Percentiles rank a stretch among this genome's conserved stretches.
phyloP scores from a whole-genome alignment of 106 monocot genomes.

The Ottelia alismoides region DNA sequence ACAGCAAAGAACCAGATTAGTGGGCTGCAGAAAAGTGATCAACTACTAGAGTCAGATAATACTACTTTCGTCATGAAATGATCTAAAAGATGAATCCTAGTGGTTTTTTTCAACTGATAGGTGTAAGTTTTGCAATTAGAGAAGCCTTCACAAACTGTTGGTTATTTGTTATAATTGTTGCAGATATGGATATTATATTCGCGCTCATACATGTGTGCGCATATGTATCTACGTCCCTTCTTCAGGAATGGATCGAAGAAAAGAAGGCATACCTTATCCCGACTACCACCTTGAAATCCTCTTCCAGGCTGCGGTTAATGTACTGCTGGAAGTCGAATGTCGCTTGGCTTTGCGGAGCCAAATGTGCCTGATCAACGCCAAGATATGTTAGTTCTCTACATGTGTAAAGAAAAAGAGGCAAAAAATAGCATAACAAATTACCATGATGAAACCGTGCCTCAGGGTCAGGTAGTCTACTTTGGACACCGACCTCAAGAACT shows the following conservation, averaged over 20 bases:
- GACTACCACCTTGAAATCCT: conserved; percentile 54
- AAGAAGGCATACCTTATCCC: conserved; percentile 31
- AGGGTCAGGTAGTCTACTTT: conserved; percentile 34
- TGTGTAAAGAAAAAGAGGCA: neutral
- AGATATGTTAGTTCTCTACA: neutral
- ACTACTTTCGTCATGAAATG: too few species aligned
- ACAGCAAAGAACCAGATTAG: conserved; percentile 32
- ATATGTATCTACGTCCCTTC: neutral
- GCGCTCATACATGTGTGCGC: too few species aligned
- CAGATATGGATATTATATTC: too few species aligned
- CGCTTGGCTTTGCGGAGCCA: conserved; percentile 32
- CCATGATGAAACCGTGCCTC: conserved; percentile 37
- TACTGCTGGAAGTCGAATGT: conserved; percentile 57
- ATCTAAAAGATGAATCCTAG: too few species aligned
- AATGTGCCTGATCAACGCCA: conserved; percentile 24
- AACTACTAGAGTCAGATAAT: neutral
- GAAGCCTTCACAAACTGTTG: too few species aligned
- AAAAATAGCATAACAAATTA: too few species aligned
- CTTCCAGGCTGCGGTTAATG: conserved; percentile 46
- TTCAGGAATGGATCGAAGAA: neutral
- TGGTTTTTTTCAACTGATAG: too few species aligned
- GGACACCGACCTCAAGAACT: conserved; percentile 27
- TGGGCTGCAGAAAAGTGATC: conserved; percentile 10
- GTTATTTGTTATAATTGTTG: too few species aligned
- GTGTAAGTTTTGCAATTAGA: too few species aligned